A percentile compares a stretch with the other conserved stretches of the same genome.
Conservation (phyloP, 345 rosid species). For the Laguncularia racemosa region DNA sequence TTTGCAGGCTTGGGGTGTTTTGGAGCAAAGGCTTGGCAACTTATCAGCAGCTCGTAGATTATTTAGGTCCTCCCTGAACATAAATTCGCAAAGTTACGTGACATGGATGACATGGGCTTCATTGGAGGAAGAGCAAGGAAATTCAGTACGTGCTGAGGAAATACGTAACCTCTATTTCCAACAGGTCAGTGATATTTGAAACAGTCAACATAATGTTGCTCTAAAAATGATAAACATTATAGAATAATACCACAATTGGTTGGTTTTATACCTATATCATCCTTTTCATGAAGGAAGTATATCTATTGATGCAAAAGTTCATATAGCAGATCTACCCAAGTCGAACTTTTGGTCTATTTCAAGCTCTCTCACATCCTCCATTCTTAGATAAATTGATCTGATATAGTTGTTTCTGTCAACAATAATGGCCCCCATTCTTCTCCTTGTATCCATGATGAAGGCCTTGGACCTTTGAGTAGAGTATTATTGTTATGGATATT, state of each 20-base stretch:
- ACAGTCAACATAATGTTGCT: not conserved
- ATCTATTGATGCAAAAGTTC: too few relatives aligned
- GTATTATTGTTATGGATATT: not conserved
- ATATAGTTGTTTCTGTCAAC: too few relatives aligned
- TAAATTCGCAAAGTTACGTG: conserved; percentile 83
- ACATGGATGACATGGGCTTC: conserved; percentile 99
- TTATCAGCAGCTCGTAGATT: conserved; percentile 80
- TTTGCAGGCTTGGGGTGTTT: conserved; percentile 90
- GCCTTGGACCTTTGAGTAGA: not conserved
- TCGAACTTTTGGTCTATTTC: too few relatives aligned
- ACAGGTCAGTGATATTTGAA: conserved; percentile 49
- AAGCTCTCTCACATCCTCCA: too few relatives aligned
- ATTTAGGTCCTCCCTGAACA: conserved; percentile 70
- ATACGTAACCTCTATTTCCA: conserved; percentile 88
- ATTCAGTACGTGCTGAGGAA: conserved; percentile 85
- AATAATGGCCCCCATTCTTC: too few relatives aligned
- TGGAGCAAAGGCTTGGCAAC: conserved; percentile 88
- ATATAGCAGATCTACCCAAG: too few relatives aligned
- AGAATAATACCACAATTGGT: not conserved
- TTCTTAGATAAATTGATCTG: too few relatives aligned
- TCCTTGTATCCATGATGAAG: too few relatives aligned
- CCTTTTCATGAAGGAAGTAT: too few relatives aligned
- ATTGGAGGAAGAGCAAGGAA: conserved; percentile 94
- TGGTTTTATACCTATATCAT: too few relatives aligned
- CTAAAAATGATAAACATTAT: not conserved